Evolutionary conservation across 2,329 filamentous ascomycete species (phyloP).

Genomic region (Thermoascus crustaceus): DNA sequence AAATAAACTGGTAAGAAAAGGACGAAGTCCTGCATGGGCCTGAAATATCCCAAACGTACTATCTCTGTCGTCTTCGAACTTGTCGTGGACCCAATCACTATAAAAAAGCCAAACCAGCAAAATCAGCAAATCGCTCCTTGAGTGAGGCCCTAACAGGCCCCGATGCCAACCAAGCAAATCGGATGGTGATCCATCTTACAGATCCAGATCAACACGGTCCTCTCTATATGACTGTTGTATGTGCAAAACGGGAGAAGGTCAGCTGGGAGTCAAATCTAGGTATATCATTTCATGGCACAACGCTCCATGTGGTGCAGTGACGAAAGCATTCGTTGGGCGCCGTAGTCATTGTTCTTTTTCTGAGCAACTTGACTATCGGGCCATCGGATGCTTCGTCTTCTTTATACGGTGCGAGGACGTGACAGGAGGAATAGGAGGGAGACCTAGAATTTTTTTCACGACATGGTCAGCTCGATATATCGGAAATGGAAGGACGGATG

Average conservation of each 20-base stretch:
- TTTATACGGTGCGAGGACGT: conserved; percentile 20
- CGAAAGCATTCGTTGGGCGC: too few relatives aligned
- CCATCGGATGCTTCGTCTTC: conserved; percentile 15
- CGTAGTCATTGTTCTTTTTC: conserved; percentile 18
- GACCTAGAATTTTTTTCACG: conserved; percentile 24
- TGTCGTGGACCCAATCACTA: conserved; percentile 92
- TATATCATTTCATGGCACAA: conserved; percentile 24
- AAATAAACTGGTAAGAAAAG: conserved; percentile 14
- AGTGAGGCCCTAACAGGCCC: too few relatives aligned
- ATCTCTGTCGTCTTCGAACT: conserved; percentile 66
- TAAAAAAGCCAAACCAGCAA: conserved; percentile 11
- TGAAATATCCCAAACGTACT: conserved; percentile 26
- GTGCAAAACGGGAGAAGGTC: conserved; percentile 32
- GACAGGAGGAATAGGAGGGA: conserved; percentile 36
- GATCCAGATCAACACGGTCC: conserved; percentile 39
- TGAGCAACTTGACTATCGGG: conserved; percentile 8
- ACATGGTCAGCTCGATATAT: conserved; percentile 8
- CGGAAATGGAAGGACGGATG: conserved; percentile 10
- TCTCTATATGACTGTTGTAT: conserved; percentile 38
- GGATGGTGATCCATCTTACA: conserved; percentile 29
- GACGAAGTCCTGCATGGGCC: conserved; percentile 5
- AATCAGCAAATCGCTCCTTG: conserved; percentile 4
- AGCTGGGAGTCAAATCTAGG: conserved; percentile 35
- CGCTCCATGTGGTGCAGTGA: conserved; percentile 24
- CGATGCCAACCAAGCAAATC: too few relatives aligned